Percentiles rank a stretch among this genome's conserved stretches.
Evolutionary conservation across 768 basidiomycete genomes (phyloP).

Genomic region (Trichaptum fuscoviolaceum): DNA sequence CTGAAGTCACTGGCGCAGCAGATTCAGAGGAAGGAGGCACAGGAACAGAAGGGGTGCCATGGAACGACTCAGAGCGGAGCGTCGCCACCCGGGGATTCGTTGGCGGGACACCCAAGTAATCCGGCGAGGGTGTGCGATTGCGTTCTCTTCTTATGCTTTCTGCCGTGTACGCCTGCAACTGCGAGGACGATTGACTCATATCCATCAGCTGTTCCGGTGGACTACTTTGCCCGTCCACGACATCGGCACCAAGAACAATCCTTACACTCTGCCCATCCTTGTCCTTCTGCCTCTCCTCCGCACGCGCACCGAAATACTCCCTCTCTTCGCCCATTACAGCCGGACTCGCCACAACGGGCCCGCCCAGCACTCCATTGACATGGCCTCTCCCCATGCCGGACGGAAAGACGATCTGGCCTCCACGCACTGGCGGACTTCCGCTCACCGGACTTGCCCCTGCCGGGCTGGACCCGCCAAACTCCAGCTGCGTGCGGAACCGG

Average conservation of each 20-base stretch:
- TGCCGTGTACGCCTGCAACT: constrained; percentile 8
- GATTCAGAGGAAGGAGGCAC: neutral
- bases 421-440: constrained; percentile 16
- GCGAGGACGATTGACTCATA: constrained; percentile 5
- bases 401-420: constrained; percentile 20
- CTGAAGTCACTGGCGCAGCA: neutral
- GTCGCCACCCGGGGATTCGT: neutral
- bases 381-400: constrained; percentile 13
- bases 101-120: neutral
- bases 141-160: constrained; percentile 20
- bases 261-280: constrained; percentile 26
- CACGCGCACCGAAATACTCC: constrained; percentile 17
- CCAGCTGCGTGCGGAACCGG: constrained; percentile 15
- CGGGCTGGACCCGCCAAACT: constrained; percentile 11
- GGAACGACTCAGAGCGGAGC: neutral
- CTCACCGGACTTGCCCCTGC: constrained; percentile 18
- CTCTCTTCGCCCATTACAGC: constrained; percentile 30
- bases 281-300: constrained; percentile 20
- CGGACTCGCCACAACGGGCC: constrained; percentile 22
- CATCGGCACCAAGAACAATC: constrained; percentile 33
- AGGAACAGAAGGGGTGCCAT: neutral
- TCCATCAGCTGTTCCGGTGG: constrained; percentile 25
- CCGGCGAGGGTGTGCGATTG: neutral
- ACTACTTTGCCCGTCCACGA: constrained; percentile 34
- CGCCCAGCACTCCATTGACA: constrained; percentile 18